Evolutionary conservation across 148 eudicot genomes (phyloP).

Genomic region (Selenicereus undatus): DNA sequence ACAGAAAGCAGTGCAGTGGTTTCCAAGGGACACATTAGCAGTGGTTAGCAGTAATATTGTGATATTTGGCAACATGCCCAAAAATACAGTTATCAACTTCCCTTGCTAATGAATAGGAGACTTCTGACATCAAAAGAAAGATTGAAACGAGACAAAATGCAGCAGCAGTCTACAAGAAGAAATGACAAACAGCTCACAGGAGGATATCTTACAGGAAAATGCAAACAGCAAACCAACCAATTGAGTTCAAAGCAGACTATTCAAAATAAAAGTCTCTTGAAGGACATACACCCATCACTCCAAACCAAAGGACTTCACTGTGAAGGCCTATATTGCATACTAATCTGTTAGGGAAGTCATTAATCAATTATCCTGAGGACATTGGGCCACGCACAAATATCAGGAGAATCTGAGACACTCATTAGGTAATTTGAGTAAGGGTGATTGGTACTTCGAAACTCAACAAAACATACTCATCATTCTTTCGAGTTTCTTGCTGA

Average conservation of each 20-base stretch:
- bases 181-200: not conserved
- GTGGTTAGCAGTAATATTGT: not conserved
- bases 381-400: not conserved
- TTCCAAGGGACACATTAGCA: not conserved
- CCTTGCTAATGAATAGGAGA: not conserved
- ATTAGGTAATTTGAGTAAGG: not conserved
- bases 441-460: constrained; percentile 3
- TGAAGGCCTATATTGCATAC: not conserved
- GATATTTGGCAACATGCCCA: not conserved
- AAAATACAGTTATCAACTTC: not conserved
- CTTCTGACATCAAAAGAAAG: not conserved
- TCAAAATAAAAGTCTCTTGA: not conserved
- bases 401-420: not conserved
- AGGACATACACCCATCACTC: not conserved
- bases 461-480: not conserved
- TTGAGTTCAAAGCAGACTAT: not conserved
- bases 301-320: not conserved
- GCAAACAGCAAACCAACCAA: not conserved
- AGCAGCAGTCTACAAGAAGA: not conserved
- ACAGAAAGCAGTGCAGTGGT: not conserved
- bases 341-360: not conserved
- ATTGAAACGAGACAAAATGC: not conserved
- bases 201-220: not conserved
- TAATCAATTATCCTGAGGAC: not conserved
- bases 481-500: not conserved